Conservation (phyloP, 1,284 basidiomycete genomes). For the Tilletia setariae region DNA sequence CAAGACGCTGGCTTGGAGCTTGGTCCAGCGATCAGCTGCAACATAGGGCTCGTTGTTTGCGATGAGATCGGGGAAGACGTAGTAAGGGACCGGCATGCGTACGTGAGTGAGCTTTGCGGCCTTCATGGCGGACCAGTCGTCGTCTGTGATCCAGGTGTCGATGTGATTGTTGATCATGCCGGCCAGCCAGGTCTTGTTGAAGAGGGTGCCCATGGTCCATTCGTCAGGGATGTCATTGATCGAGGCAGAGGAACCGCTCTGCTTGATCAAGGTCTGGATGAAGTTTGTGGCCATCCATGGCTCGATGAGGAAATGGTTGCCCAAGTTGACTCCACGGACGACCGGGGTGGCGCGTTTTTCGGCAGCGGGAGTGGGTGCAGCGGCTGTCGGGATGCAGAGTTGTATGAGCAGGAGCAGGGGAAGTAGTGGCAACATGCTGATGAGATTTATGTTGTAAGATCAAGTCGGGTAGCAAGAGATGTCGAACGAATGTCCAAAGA, state of each 20-base stretch:
- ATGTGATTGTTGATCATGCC: constrained; percentile 14
- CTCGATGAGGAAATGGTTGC: constrained; percentile 19
- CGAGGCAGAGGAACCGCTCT: constrained; percentile 32
- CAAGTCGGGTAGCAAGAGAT: neutral
- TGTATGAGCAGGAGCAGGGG: neutral
- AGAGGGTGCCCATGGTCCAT: constrained; percentile 21
- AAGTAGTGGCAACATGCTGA: neutral
- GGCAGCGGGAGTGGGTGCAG: neutral
- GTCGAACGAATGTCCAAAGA: neutral
- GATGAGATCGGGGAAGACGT: constrained; percentile 14
- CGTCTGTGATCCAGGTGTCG: constrained; percentile 18
- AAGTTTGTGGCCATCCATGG: constrained; percentile 23
- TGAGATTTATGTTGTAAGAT: too few species aligned
- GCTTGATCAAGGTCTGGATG: constrained; percentile 16
- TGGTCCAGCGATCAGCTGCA: constrained; percentile 14
- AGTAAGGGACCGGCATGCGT: constrained; percentile 16
- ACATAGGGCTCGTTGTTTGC: neutral
- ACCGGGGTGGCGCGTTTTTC: neutral
- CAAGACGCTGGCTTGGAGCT: constrained; percentile 17
- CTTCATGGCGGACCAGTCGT: constrained; percentile 19
- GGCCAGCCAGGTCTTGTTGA: constrained; percentile 13
- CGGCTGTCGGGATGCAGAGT: neutral
- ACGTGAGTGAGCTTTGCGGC: constrained; percentile 26
- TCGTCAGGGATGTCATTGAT: constrained; percentile 31
- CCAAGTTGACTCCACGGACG: constrained; percentile 2